phyloP scores from a whole-genome alignment of 139 green algal species.

The Astrephomene gubernaculifera region DNA sequence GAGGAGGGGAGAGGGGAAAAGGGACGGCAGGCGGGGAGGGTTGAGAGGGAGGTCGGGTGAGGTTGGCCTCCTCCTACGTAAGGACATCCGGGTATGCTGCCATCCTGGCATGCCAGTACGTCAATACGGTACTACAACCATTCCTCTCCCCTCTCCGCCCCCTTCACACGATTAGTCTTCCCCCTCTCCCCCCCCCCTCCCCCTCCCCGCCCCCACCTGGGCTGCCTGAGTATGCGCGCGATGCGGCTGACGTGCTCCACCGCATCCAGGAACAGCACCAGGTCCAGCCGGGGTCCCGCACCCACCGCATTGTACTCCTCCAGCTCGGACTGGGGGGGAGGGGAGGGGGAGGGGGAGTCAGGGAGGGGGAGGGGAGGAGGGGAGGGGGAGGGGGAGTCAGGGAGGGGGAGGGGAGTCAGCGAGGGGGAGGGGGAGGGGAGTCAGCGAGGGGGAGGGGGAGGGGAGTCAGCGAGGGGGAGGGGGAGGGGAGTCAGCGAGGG shows the following conservation, averaged over 20 bases:
- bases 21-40: too few species aligned
- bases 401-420: neutral
- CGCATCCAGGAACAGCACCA: slow-evolving; percentile 90
- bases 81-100: too few species aligned
- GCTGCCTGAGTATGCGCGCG: slow-evolving; percentile 78
- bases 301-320: slow-evolving; percentile 79
- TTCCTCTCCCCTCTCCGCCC: too few species aligned
- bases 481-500: neutral
- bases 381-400: neutral
- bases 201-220: slow-evolving; percentile 49
- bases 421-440: neutral
- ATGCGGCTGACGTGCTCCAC: slow-evolving; percentile 80
- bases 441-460: neutral
- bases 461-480: neutral
- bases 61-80: too few species aligned
- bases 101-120: too few species aligned
- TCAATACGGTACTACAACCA: too few species aligned
- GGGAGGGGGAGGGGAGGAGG: neutral
- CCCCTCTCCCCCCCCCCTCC: neutral
- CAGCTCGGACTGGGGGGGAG: slow-evolving; percentile 65
- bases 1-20: too few species aligned
- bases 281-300: slow-evolving; percentile 51
- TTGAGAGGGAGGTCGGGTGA: too few species aligned
- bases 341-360: neutral
- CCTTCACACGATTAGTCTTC: too few species aligned